Evolutionary conservation across 495 filamentous ascomycete species (phyloP), one percentile per base, ranked within the genome.

Genomic region (Physcia stellaris): DNA sequence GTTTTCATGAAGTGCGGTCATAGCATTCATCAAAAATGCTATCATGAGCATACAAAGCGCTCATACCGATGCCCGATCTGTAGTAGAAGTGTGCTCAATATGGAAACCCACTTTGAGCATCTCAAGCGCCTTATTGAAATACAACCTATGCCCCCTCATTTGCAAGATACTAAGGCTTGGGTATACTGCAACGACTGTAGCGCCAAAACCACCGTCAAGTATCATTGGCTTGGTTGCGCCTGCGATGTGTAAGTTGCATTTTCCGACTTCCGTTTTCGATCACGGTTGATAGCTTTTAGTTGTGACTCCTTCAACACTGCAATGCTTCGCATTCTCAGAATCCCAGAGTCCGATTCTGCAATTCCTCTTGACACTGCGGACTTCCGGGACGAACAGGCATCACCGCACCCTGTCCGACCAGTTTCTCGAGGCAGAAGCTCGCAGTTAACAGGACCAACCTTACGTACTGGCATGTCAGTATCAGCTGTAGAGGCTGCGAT

Each of bases 1-100:
- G 85, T 94, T 24, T 92, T 93, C 52, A 86, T 99, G 80, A 73
- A 75, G 30, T 99, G 90, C 58, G 92, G 92, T 6, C 90, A 99
- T 57, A 90, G 86, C 56, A 90, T 99, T 47, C 90, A 99, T 55
- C 70, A 77, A 41, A 70, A 71, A 43, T 99, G 90, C 60, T 83
- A 90, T 51, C 70, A 78, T 23, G 73, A 85, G 46, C 79, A 92
- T 52, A 85, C 85, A 63, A 78, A 82, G 47, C 72, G 68, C 4
- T 90, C 86, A 2, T 96, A 96, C 60, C 83, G 82, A 43, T 99
- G 90, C 52, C 90, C 90, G 2, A 82, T 95, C 24, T 99, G 90
- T 67, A 88, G 77, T 55, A 82, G 84, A 52, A 93, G 82, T 39
- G 81, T 88, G 16, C 73, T 83, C 45, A 99, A 99, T 59, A 96